Base-by-base conservation (phyloP, 192 early-diverging fungal genomes). In the Chytriomyces sp. region DNA sequence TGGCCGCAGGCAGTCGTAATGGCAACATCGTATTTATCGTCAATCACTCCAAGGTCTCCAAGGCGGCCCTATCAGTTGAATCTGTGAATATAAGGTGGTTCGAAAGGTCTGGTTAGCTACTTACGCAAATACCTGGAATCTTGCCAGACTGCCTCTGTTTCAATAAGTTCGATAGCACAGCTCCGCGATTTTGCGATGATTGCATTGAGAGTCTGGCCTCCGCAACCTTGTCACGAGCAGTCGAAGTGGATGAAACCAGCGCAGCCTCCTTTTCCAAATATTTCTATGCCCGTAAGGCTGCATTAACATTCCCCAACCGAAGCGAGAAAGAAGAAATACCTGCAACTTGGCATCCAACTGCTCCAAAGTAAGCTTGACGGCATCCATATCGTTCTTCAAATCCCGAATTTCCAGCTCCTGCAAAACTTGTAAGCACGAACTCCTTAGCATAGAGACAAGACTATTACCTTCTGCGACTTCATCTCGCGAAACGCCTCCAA, bases 31-130 rank as follows among this genome's bases (percentile, higher is more conserved):
- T 95, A 99, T 76, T 89, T 90, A 61, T 92, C 91, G 57, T 93
- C 92, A 72, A 99, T 96, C 1, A 92, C 89, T 30, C 96, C 98
- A n/a, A 99, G 80, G 64, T 94, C 91, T n/a, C 98, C 98, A 25
- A 99, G 82, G 6, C 98, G 90, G 52, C 91, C 90, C 88, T 90
- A 37, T 61, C 71, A 33, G 22, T 49, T n/a, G 2, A 38, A 58
- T 10, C 22, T 39, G 30, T 49, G 8, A 44, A 53, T 17, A 26
- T 19, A 19, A 65, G 38, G 31, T 17, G n/a, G 17, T 22, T 34
- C 26, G n/a, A 34, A 38, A 12, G 32, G 36, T 12, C 19, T 33
- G 19, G 52, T 70, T 77, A n/a, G n/a, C n/a, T n/a, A 54, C 73
- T 68, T 60, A 75, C 74, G 54, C 59, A 80, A 28, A 84, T 84